Conservation (phyloP, 148 eudicot species). For the Dianthus caryophyllus region DNA sequence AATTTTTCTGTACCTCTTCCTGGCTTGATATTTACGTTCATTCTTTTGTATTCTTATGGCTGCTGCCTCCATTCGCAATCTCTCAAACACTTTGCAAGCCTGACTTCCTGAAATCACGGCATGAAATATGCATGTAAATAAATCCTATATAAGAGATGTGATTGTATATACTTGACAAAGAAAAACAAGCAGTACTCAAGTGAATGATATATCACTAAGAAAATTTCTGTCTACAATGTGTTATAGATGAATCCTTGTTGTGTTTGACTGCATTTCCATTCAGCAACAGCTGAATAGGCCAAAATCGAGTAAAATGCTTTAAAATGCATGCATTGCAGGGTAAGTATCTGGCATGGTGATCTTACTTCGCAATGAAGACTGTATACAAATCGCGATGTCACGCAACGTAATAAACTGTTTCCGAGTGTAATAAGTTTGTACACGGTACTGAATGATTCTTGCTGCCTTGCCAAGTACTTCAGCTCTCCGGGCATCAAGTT, state of each 20-base stretch:
- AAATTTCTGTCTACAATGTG: background rate
- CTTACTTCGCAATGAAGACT: conserved; percentile 69
- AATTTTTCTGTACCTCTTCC: conserved; percentile 51
- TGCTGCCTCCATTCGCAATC: conserved; percentile 69
- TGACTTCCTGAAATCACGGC: conserved; percentile 47
- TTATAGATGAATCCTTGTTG: background rate
- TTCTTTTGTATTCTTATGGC: conserved; percentile 62
- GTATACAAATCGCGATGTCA: conserved; percentile 49
- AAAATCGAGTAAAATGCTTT: background rate
- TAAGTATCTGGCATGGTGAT: conserved; percentile 15
- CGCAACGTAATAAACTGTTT: conserved; percentile 58
- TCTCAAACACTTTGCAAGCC: conserved; percentile 52
- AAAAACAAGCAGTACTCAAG: background rate
- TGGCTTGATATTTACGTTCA: conserved; percentile 46
- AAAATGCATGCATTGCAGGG: conserved; percentile 6
- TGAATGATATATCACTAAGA: background rate
- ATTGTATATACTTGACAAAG: background rate
- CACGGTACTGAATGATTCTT: conserved; percentile 68
- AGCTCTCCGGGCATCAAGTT: conserved; percentile 84
- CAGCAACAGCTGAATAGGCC: conserved; percentile 1
- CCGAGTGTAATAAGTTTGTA: conserved; percentile 74
- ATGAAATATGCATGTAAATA: conserved; percentile 12
- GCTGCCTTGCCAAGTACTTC: conserved; percentile 87
- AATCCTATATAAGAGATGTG: background rate
- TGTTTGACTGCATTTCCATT: background rate